phyloP scores from a whole-genome alignment of 1,284 basidiomycete genomes.

The Leccinum glutinopallens region DNA sequence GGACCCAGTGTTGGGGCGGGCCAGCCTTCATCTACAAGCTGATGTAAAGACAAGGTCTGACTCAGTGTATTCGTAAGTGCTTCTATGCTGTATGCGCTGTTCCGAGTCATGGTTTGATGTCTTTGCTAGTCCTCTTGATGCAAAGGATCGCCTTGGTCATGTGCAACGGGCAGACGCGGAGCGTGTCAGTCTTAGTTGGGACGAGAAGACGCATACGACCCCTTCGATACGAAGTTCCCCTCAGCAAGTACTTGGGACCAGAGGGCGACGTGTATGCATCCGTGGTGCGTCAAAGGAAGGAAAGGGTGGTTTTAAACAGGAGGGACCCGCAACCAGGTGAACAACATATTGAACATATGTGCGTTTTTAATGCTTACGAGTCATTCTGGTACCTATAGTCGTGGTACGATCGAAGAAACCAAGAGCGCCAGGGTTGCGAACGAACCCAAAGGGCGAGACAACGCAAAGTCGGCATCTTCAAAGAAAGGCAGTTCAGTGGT shows the following conservation, averaged over 20 bases:
- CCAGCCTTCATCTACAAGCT: neutral
- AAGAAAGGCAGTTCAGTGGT: slow-evolving; percentile 16
- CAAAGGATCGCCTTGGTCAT: neutral
- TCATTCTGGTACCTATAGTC: slow-evolving; percentile 3
- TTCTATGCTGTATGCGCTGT: neutral
- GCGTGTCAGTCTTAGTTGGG: slow-evolving; percentile 12
- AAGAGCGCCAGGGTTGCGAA: neutral
- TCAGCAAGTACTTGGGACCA: slow-evolving; percentile 15
- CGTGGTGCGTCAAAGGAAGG: neutral
- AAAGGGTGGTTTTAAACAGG: neutral
- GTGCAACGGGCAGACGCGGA: neutral
- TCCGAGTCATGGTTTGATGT: slow-evolving; percentile 6
- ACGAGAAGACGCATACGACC: slow-evolving; percentile 1
- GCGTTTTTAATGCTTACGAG: slow-evolving; percentile 6
- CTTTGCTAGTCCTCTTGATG: slow-evolving; percentile 8
- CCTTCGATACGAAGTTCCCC: slow-evolving; percentile 25
- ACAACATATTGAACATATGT: neutral
- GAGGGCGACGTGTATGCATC: neutral
- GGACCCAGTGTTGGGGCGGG: neutral
- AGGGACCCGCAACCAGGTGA: slow-evolving; percentile 13
- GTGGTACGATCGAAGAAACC: neutral
- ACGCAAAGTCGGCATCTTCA: slow-evolving; percentile 2
- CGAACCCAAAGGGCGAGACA: neutral
- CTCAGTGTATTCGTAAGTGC: slow-evolving; percentile 14
- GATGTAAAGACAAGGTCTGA: neutral